Evolutionary conservation across 1,139 yeast species (phyloP).

Genomic region (Magnusiomyces clavatus): DNA sequence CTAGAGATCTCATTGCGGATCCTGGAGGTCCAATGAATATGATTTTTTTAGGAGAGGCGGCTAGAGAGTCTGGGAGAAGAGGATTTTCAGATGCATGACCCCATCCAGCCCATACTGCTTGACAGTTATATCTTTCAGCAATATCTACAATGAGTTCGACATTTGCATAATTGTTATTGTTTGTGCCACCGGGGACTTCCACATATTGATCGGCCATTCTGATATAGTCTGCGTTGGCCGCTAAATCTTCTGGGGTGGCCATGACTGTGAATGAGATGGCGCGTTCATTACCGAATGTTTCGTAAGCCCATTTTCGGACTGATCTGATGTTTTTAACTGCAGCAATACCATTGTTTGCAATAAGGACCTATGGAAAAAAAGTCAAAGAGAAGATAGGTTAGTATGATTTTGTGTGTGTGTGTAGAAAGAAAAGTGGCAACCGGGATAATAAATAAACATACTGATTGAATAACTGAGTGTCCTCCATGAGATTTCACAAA

Average conservation of each 20-base stretch:
- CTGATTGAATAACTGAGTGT: conserved; percentile 83
- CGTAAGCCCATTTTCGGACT: conserved; percentile 97
- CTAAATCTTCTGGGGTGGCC: conserved; percentile 99
- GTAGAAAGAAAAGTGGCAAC: background rate
- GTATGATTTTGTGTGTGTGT: background rate
- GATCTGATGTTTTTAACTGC: conserved; percentile 98
- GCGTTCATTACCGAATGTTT: conserved; percentile 91
- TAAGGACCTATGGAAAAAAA: conserved; percentile 43
- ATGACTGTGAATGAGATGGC: conserved; percentile 91
- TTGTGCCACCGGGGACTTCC: conserved; percentile 98
- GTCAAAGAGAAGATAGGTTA: background rate
- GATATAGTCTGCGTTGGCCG: conserved; percentile 94
- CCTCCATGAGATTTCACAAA: conserved; percentile 85
- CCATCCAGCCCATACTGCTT: conserved; percentile 99
- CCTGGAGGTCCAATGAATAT: conserved; percentile 98
- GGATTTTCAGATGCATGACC: conserved; percentile 99
- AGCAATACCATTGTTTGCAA: conserved; percentile 98
- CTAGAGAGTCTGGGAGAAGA: conserved; percentile 81
- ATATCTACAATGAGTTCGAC: conserved; percentile 94
- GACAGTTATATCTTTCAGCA: conserved; percentile 93
- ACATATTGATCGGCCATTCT: conserved; percentile 99
- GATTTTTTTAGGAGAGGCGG: conserved; percentile 80
- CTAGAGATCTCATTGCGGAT: conserved; percentile 97
- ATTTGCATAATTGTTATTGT: conserved; percentile 95
- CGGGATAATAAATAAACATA: conserved; percentile 20